Conservation (phyloP, 2,329 filamentous ascomycete genomes). For the Exophiala dermatitidis region DNA sequence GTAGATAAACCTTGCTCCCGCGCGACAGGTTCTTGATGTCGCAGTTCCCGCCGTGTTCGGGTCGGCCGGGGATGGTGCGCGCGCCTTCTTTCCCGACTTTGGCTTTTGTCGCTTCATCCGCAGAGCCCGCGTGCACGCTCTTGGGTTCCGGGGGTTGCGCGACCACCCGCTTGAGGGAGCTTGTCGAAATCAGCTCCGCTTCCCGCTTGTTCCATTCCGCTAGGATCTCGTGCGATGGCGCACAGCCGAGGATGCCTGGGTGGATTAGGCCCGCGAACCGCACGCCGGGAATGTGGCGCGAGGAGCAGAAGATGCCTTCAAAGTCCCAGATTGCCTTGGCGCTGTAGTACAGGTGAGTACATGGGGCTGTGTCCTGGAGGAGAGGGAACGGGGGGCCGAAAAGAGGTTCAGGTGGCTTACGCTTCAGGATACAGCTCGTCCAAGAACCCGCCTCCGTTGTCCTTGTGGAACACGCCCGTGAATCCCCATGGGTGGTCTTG, state of each 20-base stretch:
- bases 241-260: constrained; percentile 84
- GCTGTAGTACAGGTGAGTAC: constrained; percentile 25
- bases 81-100: constrained; percentile 73
- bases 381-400: constrained; percentile 20
- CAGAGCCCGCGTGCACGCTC: constrained; percentile 67
- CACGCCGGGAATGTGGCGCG: constrained; percentile 78
- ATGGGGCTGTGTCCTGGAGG: constrained; percentile 28
- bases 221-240: constrained; percentile 70
- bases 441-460: constrained; percentile 82
- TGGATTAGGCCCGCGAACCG: constrained; percentile 86
- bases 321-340: constrained; percentile 72
- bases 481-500: constrained; percentile 85
- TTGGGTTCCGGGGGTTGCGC: constrained; percentile 66
- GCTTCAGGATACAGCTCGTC: constrained; percentile 81
- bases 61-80: constrained; percentile 73
- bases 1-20: constrained; percentile 76
- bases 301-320: constrained; percentile 72
- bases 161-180: constrained; percentile 60
- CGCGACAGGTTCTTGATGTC: constrained; percentile 82
- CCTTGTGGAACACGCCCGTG: constrained; percentile 69
- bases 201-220: constrained; percentile 79
- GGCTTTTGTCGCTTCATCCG: constrained; percentile 50
- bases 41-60: constrained; percentile 84
- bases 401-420: constrained; percentile 36
- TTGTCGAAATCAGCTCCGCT: constrained; percentile 65